Conservation (phyloP, 2,329 filamentous ascomycete species). For the Talaromyces sp. region DNA sequence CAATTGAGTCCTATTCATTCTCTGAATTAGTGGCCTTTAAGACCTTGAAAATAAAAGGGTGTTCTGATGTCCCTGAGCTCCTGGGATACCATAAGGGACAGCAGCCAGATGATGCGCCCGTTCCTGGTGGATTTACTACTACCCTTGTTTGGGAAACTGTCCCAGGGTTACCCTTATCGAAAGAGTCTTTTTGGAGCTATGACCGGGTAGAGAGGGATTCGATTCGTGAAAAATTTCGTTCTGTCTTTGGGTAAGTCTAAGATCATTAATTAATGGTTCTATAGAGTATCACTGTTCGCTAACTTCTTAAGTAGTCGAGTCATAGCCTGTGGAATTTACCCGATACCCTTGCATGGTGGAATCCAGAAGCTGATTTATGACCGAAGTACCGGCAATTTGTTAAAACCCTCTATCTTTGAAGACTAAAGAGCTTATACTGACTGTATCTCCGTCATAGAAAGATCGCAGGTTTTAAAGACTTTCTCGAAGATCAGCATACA, state of each 20-base stretch:
- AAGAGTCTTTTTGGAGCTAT: background rate
- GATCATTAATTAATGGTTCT: background rate
- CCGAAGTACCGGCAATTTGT: background rate
- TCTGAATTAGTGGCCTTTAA: background rate
- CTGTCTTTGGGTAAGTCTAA: background rate
- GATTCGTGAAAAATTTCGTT: background rate
- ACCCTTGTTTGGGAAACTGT: background rate
- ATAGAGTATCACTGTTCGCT: too few relatives aligned
- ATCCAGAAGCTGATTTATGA: background rate
- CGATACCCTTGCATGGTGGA: background rate
- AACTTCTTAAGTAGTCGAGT: background rate
- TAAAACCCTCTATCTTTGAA: background rate
- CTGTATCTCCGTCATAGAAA: background rate
- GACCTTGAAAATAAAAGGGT: background rate
- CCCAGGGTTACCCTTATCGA: background rate
- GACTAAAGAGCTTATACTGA: background rate
- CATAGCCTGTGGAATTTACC: background rate
- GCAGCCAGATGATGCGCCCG: background rate
- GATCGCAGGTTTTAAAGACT: background rate
- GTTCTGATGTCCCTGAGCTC: conserved; percentile 4
- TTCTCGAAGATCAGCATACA: background rate
- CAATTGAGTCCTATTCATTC: background rate
- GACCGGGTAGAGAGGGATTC: background rate
- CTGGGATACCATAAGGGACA: conserved; percentile 4
- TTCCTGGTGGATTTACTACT: conserved; percentile 2